Percentiles rank a stretch among this genome's conserved stretches.
These are phyloP conservation scores for Ustilaginoidea virens DNA, from an alignment of 2,329 filamentous ascomycete species.

Conservation along the genomic window DNA sequence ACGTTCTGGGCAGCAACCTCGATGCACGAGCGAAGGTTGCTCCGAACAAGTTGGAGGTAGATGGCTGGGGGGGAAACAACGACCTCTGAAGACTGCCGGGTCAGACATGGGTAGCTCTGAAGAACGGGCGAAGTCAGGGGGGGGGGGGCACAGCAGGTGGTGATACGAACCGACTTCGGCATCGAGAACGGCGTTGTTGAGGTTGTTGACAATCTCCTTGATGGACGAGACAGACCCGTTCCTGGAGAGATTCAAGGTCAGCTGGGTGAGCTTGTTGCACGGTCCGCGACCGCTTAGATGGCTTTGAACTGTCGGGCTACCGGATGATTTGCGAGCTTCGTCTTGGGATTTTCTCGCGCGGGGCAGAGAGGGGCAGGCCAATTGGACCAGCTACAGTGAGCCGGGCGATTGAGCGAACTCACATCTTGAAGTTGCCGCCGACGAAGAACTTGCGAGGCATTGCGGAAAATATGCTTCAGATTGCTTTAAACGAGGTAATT, in stretches of 20 bases:
- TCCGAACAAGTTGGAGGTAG: conserved; percentile 78
- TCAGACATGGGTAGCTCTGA: neutral
- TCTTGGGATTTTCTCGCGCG: conserved; percentile 7
- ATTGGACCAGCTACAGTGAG: neutral
- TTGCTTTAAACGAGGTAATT: too few species aligned
- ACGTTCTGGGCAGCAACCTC: conserved; percentile 93
- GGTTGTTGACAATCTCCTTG: conserved; percentile 75
- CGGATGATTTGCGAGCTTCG: conserved; percentile 13
- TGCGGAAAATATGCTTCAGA: too few species aligned
- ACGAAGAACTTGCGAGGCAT: conserved; percentile 97
- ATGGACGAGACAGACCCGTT: conserved; percentile 86
- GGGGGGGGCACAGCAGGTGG: too few species aligned
- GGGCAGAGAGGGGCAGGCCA: conserved; percentile 12
- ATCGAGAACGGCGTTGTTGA: conserved; percentile 76
- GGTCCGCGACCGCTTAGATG: too few species aligned
- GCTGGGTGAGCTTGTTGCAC: neutral
- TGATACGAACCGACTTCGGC: conserved; percentile 53
- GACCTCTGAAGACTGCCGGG: conserved; percentile 47
- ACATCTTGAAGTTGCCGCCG: conserved; percentile 99
- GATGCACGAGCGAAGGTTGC: conserved; percentile 59
- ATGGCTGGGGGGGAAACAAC: conserved; percentile 83
- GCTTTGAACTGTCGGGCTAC: conserved; percentile 8
- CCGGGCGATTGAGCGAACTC: conserved; percentile 22
- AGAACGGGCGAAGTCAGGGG: conserved; percentile 2
- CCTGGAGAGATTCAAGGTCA: conserved; percentile 35